Percentiles rank a stretch among this genome's conserved stretches.
These are phyloP conservation scores for Nakaseomyces bracarensis DNA, from an alignment of 1,139 yeast species.

Conservation along the genomic window DNA sequence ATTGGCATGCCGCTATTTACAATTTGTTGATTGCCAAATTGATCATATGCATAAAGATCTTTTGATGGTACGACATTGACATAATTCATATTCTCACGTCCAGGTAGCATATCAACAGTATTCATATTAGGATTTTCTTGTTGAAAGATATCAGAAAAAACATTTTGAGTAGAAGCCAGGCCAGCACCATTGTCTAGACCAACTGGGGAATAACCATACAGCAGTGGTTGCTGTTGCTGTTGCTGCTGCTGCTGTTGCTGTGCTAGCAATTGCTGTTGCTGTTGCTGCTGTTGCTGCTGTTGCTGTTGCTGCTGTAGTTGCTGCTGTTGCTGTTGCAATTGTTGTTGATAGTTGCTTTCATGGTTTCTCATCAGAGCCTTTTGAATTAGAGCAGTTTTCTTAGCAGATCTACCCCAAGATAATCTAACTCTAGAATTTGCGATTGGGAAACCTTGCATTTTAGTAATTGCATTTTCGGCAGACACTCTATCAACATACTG, in stretches of 20 bases:
- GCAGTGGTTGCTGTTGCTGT: constrained; percentile 12
- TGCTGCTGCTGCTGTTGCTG: constrained; percentile 7
- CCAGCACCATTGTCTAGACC: constrained; percentile 7
- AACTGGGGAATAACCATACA: constrained; percentile 7
- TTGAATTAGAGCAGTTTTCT: constrained; percentile 13
- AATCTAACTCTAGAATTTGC: constrained; percentile 60
- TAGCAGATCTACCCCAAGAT: constrained; percentile 56
- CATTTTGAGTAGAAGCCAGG: constrained; percentile 8
- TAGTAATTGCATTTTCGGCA: constrained; percentile 63
- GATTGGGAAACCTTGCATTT: constrained; percentile 67
- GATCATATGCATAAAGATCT: constrained; percentile 9
- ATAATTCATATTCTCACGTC: constrained; percentile 11
- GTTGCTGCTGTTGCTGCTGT: constrained; percentile 8
- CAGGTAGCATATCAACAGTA: constrained; percentile 12
- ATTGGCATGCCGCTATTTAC: constrained; percentile 12
- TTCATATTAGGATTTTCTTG: constrained; percentile 1
- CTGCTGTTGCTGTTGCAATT: constrained; percentile 3
- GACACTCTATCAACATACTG: constrained; percentile 55
- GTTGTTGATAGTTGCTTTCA: constrained; percentile 1
- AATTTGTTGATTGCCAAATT: constrained; percentile 5
- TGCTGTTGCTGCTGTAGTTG: constrained; percentile 8
- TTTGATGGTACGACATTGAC: constrained; percentile 13
- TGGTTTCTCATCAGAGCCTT: constrained; percentile 14
- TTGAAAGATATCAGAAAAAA: constrained; percentile 6
- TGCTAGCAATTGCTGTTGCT: constrained; percentile 3